A percentile compares a stretch with the other conserved stretches of the same genome.
Conservation (phyloP, 257 asterid species). For the Eucommia ulmoides region DNA sequence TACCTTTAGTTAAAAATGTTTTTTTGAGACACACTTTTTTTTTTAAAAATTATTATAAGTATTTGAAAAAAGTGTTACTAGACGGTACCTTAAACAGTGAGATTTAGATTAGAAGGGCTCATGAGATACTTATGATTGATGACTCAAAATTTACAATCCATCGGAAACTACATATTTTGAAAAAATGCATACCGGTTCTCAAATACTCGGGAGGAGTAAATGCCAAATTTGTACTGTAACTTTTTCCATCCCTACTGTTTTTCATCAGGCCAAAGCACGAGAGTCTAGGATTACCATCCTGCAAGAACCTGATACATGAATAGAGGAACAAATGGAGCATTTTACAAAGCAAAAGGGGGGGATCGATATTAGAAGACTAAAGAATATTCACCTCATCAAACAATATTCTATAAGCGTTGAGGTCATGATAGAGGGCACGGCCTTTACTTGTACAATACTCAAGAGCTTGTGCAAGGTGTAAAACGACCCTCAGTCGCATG, state of each 20-base stretch:
- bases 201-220: slow-evolving; percentile 2
- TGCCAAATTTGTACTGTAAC: slow-evolving; percentile 2
- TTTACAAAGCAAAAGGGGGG: not conserved
- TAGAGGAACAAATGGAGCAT: not conserved
- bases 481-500: not conserved
- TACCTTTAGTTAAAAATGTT: too few species aligned
- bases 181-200: not conserved
- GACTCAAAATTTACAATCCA: not conserved
- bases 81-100: too few species aligned
- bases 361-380: not conserved
- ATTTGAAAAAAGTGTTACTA: too few species aligned
- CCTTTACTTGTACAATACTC: slow-evolving; percentile 1
- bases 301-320: not conserved
- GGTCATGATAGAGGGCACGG: slow-evolving; percentile 1
- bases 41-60: too few species aligned
- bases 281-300: slow-evolving; percentile 1
- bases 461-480: slow-evolving; percentile 1
- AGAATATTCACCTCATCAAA: slow-evolving; percentile 1
- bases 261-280: slow-evolving; percentile 2
- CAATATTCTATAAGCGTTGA: slow-evolving; percentile 1
- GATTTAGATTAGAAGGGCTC: too few species aligned
- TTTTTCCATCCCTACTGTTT: slow-evolving; percentile 2
- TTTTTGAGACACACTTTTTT: too few species aligned
- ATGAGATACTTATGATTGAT: not conserved
- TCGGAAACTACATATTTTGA: not conserved